Conservation (phyloP, 768 basidiomycete species). For the Rhodotorula diobovata region DNA sequence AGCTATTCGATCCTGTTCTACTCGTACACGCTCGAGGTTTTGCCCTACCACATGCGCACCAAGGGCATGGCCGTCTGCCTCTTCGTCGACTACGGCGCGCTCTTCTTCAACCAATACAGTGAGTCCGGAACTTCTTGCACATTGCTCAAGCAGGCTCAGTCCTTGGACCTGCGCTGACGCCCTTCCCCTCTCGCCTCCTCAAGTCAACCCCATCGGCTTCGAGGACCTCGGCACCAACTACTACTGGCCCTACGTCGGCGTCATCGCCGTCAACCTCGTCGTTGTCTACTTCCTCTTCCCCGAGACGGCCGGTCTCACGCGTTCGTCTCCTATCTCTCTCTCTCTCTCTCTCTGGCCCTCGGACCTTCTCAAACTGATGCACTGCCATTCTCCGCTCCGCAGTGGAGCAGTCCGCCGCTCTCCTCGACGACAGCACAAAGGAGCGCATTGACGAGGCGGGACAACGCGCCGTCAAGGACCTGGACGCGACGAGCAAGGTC, state of each 20-base stretch:
- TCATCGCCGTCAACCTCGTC: slow-evolving; percentile 25
- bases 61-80: slow-evolving; percentile 22
- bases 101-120: slow-evolving; percentile 39
- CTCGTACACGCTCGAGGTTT: slow-evolving; percentile 21
- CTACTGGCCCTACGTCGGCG: slow-evolving; percentile 24
- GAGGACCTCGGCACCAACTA: background rate
- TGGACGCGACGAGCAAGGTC: background rate
- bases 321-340: background rate
- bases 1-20: slow-evolving; percentile 5
- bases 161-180: background rate
- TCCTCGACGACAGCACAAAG: slow-evolving; percentile 10
- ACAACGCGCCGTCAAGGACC: background rate
- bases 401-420: slow-evolving; percentile 15
- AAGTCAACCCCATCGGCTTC: background rate
- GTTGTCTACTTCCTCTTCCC: slow-evolving; percentile 36
- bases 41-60: slow-evolving; percentile 19
- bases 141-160: background rate
- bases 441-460: slow-evolving; percentile 1
- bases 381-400: background rate
- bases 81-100: slow-evolving; percentile 8
- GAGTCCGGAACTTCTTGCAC: slow-evolving; percentile 35
- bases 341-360: background rate
- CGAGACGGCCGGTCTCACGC: slow-evolving; percentile 38
- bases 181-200: slow-evolving; percentile 16
- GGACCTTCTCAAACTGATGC: background rate